Evolutionary conservation across 2,329 filamentous ascomycete genomes (phyloP).

Genomic region (Alternaria metachromatica): DNA sequence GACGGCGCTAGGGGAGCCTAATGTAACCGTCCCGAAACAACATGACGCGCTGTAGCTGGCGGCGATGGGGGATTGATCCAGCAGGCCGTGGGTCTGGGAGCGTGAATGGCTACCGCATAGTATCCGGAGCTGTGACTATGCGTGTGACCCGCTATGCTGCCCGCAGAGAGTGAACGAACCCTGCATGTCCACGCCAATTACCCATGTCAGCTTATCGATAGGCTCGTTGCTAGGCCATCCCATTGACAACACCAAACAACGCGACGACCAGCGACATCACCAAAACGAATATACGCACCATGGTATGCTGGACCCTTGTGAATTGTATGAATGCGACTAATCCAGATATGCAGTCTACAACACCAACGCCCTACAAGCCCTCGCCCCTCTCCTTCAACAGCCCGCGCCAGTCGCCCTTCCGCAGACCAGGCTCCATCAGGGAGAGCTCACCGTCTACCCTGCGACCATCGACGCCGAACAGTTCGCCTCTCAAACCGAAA

Average conservation of each 20-base stretch:
- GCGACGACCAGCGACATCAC: not conserved
- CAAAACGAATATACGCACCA: not conserved
- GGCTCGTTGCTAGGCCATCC: conserved; percentile 5
- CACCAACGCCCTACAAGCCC: conserved; percentile 49
- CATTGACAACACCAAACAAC: conserved; percentile 9
- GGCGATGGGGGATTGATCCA: not conserved
- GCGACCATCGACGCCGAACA: conserved; percentile 48
- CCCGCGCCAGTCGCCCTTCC: conserved; percentile 54
- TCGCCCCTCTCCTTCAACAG: conserved; percentile 54
- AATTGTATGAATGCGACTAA: not conserved
- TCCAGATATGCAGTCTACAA: conserved; percentile 33
- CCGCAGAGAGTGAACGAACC: not conserved
- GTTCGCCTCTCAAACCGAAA: conserved; percentile 50
- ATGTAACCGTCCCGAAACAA: conserved; percentile 16
- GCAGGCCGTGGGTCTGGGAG: not conserved
- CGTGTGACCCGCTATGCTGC: not conserved
- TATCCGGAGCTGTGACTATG: not conserved
- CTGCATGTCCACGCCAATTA: not conserved
- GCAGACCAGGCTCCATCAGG: conserved; percentile 51
- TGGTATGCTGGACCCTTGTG: conserved; percentile 3
- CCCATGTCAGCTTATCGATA: conserved; percentile 6
- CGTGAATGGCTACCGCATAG: not conserved
- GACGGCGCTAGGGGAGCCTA: conserved; percentile 26
- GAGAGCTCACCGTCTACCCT: conserved; percentile 50
- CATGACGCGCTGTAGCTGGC: conserved; percentile 7